Base-by-base conservation (phyloP, 768 basidiomycete genomes). In the Clitopilus passeckerianus region DNA sequence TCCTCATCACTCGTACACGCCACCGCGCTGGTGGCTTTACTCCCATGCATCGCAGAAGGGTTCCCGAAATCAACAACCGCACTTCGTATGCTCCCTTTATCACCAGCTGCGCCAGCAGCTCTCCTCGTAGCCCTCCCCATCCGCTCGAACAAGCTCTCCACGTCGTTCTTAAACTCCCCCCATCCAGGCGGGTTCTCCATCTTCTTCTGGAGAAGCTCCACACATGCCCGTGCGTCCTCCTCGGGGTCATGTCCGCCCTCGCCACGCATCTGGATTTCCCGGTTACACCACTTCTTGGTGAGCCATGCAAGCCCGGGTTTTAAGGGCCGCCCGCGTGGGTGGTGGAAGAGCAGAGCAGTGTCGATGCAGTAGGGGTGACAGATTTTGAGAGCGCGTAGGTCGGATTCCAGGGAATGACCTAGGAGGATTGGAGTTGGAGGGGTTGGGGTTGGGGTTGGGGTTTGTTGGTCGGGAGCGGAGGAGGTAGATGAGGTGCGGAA, bases 301-400 rank as follows among this genome's bases (percentile, higher is more conserved):
- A 99, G 84, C 94, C 94, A 98, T n/a, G 95, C 95, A 6, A 99
- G 81, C 1, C 92, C 93, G 0, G 96, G 93, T 74, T 98, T 98
- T 62, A 93, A 84, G 0, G 96, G 95, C 41, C 93, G 84, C 1
- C 96, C 95, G 18, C 93, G 87, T 0, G 96, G 93, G 73, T 99
- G 96, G 68, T 95, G 90, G 74, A 87, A 99, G 9, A 89, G 70
- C 5, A 99, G 68, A 0, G 94, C 91, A 1, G 96, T 98, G 68
- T 99, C 96, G 66, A 98, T 91, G 68, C 93, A 93, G 55, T 82
- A 76, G 0, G 94, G 86, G 67, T 98, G 95, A 63, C 86, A 84
- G 34, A 96, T 81, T 64, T 91, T 92, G 61, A 99, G 83, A 0
- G 93, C 93, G 64, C 84, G 85, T 33, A 99, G 82, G 68, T 99